Conservation (phyloP, 192 early-diverging fungal genomes). For the Coemansia sp. region DNA sequence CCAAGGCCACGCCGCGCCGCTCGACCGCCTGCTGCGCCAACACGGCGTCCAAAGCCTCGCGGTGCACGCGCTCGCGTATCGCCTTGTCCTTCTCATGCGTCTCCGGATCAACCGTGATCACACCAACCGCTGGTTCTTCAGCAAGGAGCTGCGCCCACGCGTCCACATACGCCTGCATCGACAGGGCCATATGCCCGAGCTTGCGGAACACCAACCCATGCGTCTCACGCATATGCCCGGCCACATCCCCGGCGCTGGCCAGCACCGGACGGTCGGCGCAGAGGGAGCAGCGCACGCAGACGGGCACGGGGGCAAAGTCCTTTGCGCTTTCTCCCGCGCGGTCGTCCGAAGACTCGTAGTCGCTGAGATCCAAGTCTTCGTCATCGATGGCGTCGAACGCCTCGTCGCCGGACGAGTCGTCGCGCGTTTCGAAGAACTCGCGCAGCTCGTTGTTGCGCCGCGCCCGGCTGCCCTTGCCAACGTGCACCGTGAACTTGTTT, state of each 20-base stretch:
- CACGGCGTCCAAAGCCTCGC: conserved; percentile 68
- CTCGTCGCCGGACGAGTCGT: conserved; percentile 34
- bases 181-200: conserved; percentile 74
- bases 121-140: conserved; percentile 14
- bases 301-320: conserved; percentile 45
- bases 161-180: conserved; percentile 70
- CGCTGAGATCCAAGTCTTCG: conserved; percentile 36
- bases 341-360: conserved; percentile 51
- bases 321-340: conserved; percentile 21
- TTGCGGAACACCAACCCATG: conserved; percentile 69
- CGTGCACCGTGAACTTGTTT: conserved; percentile 43
- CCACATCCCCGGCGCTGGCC: conserved; percentile 61
- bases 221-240: conserved; percentile 60
- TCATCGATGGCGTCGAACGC: conserved; percentile 43
- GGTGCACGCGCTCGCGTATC: conserved; percentile 72
- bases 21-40: conserved; percentile 71
- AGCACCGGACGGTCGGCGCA: conserved; percentile 51
- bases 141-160: conserved; percentile 61
- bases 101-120: background rate
- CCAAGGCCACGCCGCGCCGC: conserved; percentile 61
- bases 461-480: conserved; percentile 41
- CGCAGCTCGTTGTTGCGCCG: conserved; percentile 38
- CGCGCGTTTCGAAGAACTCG: conserved; percentile 42
- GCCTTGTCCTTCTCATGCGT: conserved; percentile 53
- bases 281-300: conserved; percentile 69